Base-by-base conservation (phyloP, 305 asterid genomes). In the Rubia tinctorum region DNA sequence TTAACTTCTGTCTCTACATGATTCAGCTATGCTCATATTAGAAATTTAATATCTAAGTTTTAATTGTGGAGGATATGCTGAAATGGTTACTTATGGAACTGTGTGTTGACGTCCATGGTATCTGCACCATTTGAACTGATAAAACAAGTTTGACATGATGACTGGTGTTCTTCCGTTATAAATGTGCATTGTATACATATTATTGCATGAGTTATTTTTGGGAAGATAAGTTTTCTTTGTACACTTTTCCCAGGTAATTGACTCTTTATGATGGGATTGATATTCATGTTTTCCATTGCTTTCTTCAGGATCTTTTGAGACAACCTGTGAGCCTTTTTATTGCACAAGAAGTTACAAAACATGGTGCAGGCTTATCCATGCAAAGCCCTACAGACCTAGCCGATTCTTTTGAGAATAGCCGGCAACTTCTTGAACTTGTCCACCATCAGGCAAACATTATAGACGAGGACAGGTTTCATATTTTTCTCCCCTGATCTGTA, bases 251-350 rank as follows among this genome's bases (percentile, higher is more conserved):
- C 45, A 45, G 51, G 30, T 65, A 15, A 11, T 20, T 67, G 58
- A 14, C 17, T 69, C 37, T 18, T 22, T 14, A 7, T 37, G 66
- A 25, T n/a, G 2, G 43, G 45, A 63, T 13, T 42, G 47, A 25
- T 59, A 58, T 6, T 17, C 6, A 22, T 67, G 0, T 43, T 22
- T 62, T 77, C 17, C 62, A 56, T 60, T 22, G 67, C 71, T 76
- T 60, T 75, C 78, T 49, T 63, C 80, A 95, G 99, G 97, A 88
- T 80, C 70, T 86, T 44, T 89, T 95, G 71, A 95, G 90, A 76
- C 96, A 88, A 83, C 97, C 98, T 55, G 88, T 90, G 45, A 58
- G 86, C 84, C 87, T 86, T 69, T 78, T 89, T 73, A 84, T 91
- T 77, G 86, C 84, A 65, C 90, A 81, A 79, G 92, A 87, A 86